Percentiles rank a stretch among this genome's conserved stretches.
These are phyloP conservation scores for Agrocybe pediades DNA, from an alignment of 768 basidiomycete genomes.

Conservation along the genomic window DNA sequence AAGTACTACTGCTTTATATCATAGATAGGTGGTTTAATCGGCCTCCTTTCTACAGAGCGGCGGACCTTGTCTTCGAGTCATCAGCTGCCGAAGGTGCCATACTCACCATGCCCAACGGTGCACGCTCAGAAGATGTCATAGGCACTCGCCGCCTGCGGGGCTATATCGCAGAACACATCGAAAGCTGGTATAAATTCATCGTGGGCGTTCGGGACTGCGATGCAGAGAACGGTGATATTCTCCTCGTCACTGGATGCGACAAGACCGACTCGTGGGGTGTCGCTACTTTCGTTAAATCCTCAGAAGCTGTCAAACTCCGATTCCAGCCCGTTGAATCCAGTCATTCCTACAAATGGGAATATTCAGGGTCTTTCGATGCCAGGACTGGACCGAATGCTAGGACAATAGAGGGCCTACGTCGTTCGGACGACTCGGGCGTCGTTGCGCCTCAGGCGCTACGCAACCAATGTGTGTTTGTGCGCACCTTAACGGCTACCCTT, in stretches of 20 bases:
- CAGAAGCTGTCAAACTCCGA: neutral
- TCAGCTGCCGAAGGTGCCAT: slow-evolving; percentile 19
- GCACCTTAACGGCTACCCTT: slow-evolving; percentile 9
- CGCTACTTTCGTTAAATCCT: slow-evolving; percentile 10
- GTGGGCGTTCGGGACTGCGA: slow-evolving; percentile 12
- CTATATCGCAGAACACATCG: slow-evolving; percentile 12
- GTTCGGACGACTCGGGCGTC: neutral
- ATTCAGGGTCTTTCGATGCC: slow-evolving; percentile 2
- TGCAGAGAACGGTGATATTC: slow-evolving; percentile 19
- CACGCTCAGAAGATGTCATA: slow-evolving; percentile 11
- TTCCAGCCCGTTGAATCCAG: slow-evolving; percentile 1
- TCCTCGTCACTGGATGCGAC: slow-evolving; percentile 18
- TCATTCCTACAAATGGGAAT: slow-evolving; percentile 5
- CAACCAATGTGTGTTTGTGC: neutral
- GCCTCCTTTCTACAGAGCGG: neutral
- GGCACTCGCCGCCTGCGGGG: slow-evolving; percentile 1
- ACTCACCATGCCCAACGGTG: slow-evolving; percentile 19
- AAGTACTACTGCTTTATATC: neutral
- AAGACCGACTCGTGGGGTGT: slow-evolving; percentile 19
- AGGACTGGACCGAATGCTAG: slow-evolving; percentile 1
- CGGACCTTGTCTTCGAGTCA: slow-evolving; percentile 12
- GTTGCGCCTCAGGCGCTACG: neutral
- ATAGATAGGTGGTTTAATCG: neutral
- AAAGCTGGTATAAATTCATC: slow-evolving; percentile 21
- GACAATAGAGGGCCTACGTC: neutral